These are phyloP conservation scores for Schizopora paradoxa DNA, from an alignment of 1,284 basidiomycete species.

Conservation along the genomic window DNA sequence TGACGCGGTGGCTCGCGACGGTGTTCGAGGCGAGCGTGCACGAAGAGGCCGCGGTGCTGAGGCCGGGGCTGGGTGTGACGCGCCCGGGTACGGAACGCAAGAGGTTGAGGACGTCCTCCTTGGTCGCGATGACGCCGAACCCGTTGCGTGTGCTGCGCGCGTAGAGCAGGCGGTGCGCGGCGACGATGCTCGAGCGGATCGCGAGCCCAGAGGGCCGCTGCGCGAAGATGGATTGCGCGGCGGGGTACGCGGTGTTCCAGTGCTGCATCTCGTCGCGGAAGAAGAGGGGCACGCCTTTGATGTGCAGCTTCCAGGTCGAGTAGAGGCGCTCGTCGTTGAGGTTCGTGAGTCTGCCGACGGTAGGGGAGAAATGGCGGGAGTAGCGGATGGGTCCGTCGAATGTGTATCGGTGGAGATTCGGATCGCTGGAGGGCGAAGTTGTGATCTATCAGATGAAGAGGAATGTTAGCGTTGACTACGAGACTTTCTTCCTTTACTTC, in stretches of 20 bases:
- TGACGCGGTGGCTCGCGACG: constrained; percentile 47
- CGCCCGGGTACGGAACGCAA: constrained; percentile 40
- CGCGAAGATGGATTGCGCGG: constrained; percentile 63
- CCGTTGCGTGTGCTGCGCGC: constrained; percentile 57
- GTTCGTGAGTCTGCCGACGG: constrained; percentile 55
- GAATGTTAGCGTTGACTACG: neutral
- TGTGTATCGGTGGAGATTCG: constrained; percentile 46
- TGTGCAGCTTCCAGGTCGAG: constrained; percentile 74
- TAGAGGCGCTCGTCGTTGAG: constrained; percentile 62
- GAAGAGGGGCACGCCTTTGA: constrained; percentile 53
- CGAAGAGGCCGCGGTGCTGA: constrained; percentile 14
- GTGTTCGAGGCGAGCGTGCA: no score
- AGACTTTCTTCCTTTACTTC: constrained; percentile 10
- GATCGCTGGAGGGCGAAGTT: constrained; percentile 31
- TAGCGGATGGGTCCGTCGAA: constrained; percentile 72
- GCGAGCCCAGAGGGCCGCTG: constrained; percentile 54
- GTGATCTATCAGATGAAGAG: constrained; percentile 32
- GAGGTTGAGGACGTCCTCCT: constrained; percentile 43
- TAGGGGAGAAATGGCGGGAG: constrained; percentile 64
- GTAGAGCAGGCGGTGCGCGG: constrained; percentile 69
- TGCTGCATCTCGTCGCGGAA: constrained; percentile 56
- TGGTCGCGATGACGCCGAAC: constrained; percentile 50
- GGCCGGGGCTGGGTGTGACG: no score
- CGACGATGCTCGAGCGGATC: constrained; percentile 60
- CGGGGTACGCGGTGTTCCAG: constrained; percentile 63